A percentile compares a stretch with the other conserved stretches of the same genome.
phyloP scores from a whole-genome alignment of 208 protist species.

The Herpetomonas tarakana region DNA sequence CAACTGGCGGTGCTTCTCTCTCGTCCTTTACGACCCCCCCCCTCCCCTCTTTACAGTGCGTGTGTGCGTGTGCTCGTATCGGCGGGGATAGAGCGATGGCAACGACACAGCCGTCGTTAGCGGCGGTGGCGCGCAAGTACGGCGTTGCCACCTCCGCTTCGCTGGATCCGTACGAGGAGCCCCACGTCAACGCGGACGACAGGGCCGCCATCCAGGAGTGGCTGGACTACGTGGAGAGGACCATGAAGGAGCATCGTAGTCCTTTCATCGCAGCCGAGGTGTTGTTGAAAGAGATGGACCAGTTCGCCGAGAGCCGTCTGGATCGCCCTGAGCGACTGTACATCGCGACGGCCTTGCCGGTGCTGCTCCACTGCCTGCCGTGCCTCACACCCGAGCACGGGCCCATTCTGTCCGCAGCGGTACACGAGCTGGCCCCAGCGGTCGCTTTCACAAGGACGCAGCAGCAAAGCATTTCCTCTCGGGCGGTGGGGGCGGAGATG shows the following conservation, averaged over 20 bases:
- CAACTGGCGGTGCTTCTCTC: too few species aligned
- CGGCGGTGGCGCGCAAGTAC: slow-evolving; percentile 17
- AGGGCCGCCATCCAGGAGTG: slow-evolving; percentile 48
- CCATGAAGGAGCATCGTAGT: slow-evolving; percentile 61
- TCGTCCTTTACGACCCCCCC: too few species aligned
- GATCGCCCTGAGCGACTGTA: slow-evolving; percentile 55
- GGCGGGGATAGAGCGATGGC: too few species aligned
- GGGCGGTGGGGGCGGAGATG: neutral
- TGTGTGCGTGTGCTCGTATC: too few species aligned
- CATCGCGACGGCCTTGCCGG: slow-evolving; percentile 59
- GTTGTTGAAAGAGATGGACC: slow-evolving; percentile 57
- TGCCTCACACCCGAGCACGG: slow-evolving; percentile 36
- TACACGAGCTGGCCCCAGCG: slow-evolving; percentile 74
- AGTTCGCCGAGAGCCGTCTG: slow-evolving; percentile 23
- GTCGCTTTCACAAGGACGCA: slow-evolving; percentile 76
- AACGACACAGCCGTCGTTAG: too few species aligned
- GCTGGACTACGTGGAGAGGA: slow-evolving; percentile 53
- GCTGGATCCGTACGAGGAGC: slow-evolving; percentile 69
- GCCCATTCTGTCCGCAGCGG: slow-evolving; percentile 46
- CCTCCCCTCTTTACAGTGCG: too few species aligned
- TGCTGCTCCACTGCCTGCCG: slow-evolving; percentile 65
- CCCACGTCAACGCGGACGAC: slow-evolving; percentile 36
- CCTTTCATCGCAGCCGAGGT: slow-evolving; percentile 84
- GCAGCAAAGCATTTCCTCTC: too few species aligned
- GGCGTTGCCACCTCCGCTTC: slow-evolving; percentile 40